Evolutionary conservation across 148 eudicot genomes (phyloP), one percentile per base, ranked within the genome.

Genomic region (Polygonum aviculare): DNA sequence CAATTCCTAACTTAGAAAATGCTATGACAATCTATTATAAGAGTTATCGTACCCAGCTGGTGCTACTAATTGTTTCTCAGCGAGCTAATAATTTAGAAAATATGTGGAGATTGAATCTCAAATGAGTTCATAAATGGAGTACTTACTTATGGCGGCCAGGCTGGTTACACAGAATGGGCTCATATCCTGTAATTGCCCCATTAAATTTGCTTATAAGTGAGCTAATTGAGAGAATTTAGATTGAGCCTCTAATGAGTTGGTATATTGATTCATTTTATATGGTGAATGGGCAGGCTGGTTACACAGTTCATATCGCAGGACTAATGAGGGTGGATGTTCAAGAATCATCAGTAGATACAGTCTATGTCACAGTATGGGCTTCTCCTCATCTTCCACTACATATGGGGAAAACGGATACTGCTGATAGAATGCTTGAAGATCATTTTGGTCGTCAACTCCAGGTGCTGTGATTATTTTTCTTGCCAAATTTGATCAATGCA

Each of bases 331-430:
- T 95, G 79, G 99, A 92, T 76, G 36, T 95, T 69, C 94, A 95
- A 77, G 85, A 86, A 47, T 77, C 84, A 54, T 86, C 94, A 36
- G 88, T 80, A 50, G 97, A 88, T 85, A 86, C 99, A 38, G 69
- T 89, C 50, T 95, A 95, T 82, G 78, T 95, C 79, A 92, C 99
- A 26, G 93, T 95, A 12, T 95, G 99, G 96, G 94, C 97, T 63
- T 95, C 99, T 73, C 91, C 86, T 63, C 69, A 84, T 77, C 85
- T 95, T 74, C 97, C 99, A 33, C 81, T 95, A 69, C 97, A 95
- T 81, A 95, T 95, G 99, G 97, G 96, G 36, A 95, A 81, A 84
- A 92, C 93, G 65, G 96, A 92, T 78, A 88, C 87, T 75, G 89
- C 85, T 36, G 77, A 74, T 72, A 83, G 77, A 41, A 83, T 90